Percentiles rank a stretch among this genome's conserved stretches.
These are phyloP conservation scores for Anthracocystis panici-leucophaei DNA, from an alignment of 1,284 basidiomycete genomes.

Conservation along the genomic window DNA sequence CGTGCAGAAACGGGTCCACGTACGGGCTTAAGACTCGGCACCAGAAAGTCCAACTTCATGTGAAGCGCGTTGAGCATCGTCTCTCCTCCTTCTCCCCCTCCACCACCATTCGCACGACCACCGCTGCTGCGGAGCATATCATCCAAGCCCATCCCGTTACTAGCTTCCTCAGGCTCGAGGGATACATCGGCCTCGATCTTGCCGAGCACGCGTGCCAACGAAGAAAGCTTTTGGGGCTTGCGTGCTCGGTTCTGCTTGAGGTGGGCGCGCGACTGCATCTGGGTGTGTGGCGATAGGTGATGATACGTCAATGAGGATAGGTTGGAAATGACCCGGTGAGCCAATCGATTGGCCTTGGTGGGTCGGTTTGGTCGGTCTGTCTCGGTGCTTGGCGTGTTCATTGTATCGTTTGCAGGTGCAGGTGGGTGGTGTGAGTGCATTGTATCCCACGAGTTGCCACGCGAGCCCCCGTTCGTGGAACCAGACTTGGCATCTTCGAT, in stretches of 20 bases:
- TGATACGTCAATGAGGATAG: conserved; percentile 62
- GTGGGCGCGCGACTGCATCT: conserved; percentile 52
- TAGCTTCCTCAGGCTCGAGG: not conserved
- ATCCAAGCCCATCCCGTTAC: not conserved
- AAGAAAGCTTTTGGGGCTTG: conserved; percentile 27
- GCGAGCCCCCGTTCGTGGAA: not conserved
- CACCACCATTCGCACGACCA: not conserved
- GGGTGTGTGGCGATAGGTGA: conserved; percentile 64
- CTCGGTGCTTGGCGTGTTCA: not conserved
- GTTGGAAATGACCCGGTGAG: conserved; percentile 50
- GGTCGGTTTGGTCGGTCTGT: not conserved
- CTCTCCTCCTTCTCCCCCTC: conserved; percentile 1
- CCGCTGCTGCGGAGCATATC: not conserved
- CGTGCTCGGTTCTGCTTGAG: conserved; percentile 9
- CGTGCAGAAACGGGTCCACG: conserved; percentile 34
- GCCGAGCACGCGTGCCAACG: conserved; percentile 32
- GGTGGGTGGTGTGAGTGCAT: not conserved
- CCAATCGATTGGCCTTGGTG: conserved; percentile 22
- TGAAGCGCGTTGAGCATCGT: conserved; percentile 23
- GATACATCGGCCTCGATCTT: conserved; percentile 7
- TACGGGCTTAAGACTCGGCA: conserved; percentile 35
- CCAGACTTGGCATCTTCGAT: not conserved
- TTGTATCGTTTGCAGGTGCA: not conserved
- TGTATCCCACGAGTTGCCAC: not conserved
- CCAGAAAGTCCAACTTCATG: conserved; percentile 22